Evolutionary conservation across 2,329 filamentous ascomycete genomes (phyloP).

Genomic region (Akanthomyces uredinophilus): DNA sequence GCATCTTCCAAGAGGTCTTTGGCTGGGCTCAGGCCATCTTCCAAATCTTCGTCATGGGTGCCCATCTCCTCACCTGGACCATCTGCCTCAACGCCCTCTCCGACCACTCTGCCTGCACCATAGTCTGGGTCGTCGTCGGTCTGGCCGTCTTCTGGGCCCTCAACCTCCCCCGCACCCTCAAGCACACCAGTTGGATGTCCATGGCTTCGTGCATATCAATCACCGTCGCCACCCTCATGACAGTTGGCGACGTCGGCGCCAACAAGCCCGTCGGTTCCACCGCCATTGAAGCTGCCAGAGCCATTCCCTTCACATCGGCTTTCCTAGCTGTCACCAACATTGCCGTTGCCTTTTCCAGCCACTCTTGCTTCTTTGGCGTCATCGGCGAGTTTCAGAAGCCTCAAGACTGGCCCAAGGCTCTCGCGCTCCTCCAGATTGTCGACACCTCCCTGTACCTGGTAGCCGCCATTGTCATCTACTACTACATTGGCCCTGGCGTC

Average conservation of each 20-base stretch:
- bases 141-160: constrained; percentile 53
- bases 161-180: constrained; percentile 57
- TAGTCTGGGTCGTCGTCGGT: constrained; percentile 58
- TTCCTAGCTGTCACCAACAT: constrained; percentile 60
- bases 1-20: constrained; percentile 53
- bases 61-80: constrained; percentile 63
- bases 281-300: constrained; percentile 27
- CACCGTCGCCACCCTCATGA: constrained; percentile 55
- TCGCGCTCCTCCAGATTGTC: constrained; percentile 51
- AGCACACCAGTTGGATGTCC: constrained; percentile 57
- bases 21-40: constrained; percentile 56
- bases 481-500: constrained; percentile 57
- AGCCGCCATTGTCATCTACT: constrained; percentile 62
- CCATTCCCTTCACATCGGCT: constrained; percentile 45
- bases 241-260: constrained; percentile 57
- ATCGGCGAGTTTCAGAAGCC: constrained; percentile 60
- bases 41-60: constrained; percentile 63
- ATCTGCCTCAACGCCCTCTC: constrained; percentile 63
- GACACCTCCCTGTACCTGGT: constrained; percentile 60
- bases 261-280: constrained; percentile 32
- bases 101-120: constrained; percentile 54
- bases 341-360: constrained; percentile 59
- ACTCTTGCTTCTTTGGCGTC: constrained; percentile 65
- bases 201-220: constrained; percentile 60
- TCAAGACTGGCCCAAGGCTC: constrained; percentile 50